Base-by-base conservation (phyloP, 495 filamentous ascomycete genomes). In the Penicillium ochrochloron region DNA sequence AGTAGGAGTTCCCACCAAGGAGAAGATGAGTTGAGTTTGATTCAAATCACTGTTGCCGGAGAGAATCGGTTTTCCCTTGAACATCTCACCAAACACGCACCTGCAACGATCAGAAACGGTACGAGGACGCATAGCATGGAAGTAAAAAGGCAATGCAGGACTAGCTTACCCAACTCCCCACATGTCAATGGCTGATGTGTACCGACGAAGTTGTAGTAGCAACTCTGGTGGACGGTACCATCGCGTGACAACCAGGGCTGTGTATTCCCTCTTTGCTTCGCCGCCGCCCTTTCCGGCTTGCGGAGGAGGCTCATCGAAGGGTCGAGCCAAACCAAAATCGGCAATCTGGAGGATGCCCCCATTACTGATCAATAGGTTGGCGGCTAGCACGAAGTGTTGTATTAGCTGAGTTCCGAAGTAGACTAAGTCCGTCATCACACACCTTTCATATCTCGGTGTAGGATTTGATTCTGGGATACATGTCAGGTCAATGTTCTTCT, bases 81-180 rank as follows among this genome's bases (percentile, higher is more conserved):
- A 91, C 95, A 99, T 99, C 76, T 99, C 95, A 34, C 93, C 95
- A 74, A 99, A 97, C 12, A 99, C 93, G 73, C 95, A 97, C 33
- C 92, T 94, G 65, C 15, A 42, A 21, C 8, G 60, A 67, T 70
- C 58, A 71, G 73, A 57, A 55, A 51, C 9, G 55, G 37, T 9
- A 41, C 5, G 11, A 21, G 19, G 44, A 51, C 3, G n/a, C 10
- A 48, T 19, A 54, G 39, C 11, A 25, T 50, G 3, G 34, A 33
- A n/a, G 5, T 5, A 2, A 12, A 3, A 17, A 10, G 37, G 27
- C 34, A 54, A 25, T 15, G 8, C 31, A 34, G 14, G 50, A 54
- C 21, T 61, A 52, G 69, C 82, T 80, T 83, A 94, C 90, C 94
- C 94, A 69, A 96, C 94, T 71, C 95, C 95, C 95, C 95, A 99